Evolutionary conservation across 1,284 basidiomycete species (phyloP), one percentile per base, ranked within the genome.

Genomic region (Microbotryomycetes sp.): DNA sequence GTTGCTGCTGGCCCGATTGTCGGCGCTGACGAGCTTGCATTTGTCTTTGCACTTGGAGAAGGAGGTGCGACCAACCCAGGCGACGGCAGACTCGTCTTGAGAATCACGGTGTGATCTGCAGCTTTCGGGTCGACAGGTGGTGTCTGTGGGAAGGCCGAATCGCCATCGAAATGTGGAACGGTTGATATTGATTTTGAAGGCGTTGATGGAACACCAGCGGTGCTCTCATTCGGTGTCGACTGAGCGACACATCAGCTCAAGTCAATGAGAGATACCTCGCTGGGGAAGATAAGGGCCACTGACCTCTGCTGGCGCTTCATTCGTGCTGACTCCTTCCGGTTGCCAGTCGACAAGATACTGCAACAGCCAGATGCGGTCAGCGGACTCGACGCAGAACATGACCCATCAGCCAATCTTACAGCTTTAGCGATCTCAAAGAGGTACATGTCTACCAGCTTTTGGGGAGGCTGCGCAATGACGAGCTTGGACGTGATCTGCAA

Each of bases 401-500:
- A n/a, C 22, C 19, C 3, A 22, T 22, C 3, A 19, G 6, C 3
- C 6, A 12, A n/a, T 50, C 62, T 48, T 32, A 64, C 62, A 2
- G 86, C 90, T 74, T 85, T 88, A 1, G 90, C 87, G 64, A 96
- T 94, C 76, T 94, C 92, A 48, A 78, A 76, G 15, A 93, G 79
- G 75, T 93, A 93, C n/a, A 83, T 85, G 71, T 94, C 87, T 12
- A 97, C 89, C 6, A 94, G 80, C 47, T 85, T 83, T 1, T 79
- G 19, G 1, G 85, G 80, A 1, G 92, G 92, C 3, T 87, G 87
- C 58, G 81, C 81, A 36, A 87, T 76, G 5, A 79, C 74, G 14
- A 93, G 77, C 75, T 94, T 94, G 70, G 80, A 82, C 54, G 83
- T 79, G 57, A 91, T 80, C 87, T 89, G 71, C 54, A 42, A 59